Evolutionary conservation across 768 basidiomycete genomes (phyloP), one percentile per base, ranked within the genome.

Genomic region (Kwoniella dendrophila): DNA sequence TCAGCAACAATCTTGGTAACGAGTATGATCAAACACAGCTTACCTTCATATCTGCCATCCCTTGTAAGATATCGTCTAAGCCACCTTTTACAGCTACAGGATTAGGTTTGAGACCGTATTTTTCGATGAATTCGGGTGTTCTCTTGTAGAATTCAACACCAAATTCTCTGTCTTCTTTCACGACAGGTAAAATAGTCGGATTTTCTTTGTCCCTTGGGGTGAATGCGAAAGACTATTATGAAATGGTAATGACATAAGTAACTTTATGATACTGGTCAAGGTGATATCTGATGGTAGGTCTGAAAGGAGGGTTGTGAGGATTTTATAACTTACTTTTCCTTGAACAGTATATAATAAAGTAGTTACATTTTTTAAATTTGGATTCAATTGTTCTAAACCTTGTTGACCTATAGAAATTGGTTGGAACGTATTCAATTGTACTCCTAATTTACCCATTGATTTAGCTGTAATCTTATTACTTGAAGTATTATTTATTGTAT

Each of bases 61-160:
- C n/a, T n/a, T n/a, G n/a, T n/a, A n/a, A n/a, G n/a, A n/a, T n/a
- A n/a, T n/a, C n/a, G 20, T 79, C 77, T 33, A 81, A 60, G 18
- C 77, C 78, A 33, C 72, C 72, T 22, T 68, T 48, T 52, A 72
- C 22, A 58, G 62, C 63, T 0, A 73, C 57, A 10, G 71, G 75
- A 59, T 70, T 73, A 18, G 70, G 59, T 47, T 63, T 64, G 65
- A 74, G 67, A 3, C 49, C 54, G 63, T 67, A 62, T 50, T 74
- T 62, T 22, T 45, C 56, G 34, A 77, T 63, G 20, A 72, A 45
- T 16, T 67, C 63, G 4, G 69, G 51, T 1, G 56, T 59, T 11
- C 22, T 50, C 16, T 36, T 53, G 55, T 44, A 44, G 47, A 68
- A 50, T 16, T 69, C 53, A 6, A 32, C 58, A 41, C 50, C 66